Evolutionary conservation across 2,329 filamentous ascomycete genomes (phyloP).

Genomic region (Chaetomium olivaceum): DNA sequence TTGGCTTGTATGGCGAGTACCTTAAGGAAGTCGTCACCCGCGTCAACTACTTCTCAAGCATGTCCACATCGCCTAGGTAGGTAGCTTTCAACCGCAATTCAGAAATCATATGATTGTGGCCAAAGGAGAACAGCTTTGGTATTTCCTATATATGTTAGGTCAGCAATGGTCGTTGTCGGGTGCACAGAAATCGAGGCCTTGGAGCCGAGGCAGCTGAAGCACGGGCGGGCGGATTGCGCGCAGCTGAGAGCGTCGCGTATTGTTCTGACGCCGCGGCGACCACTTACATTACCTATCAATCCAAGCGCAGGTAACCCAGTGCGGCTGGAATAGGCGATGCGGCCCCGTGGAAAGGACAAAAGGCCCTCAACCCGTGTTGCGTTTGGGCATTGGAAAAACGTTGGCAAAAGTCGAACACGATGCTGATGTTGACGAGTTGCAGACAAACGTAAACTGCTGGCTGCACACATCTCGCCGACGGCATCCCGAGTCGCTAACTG

Average conservation of each 20-base stretch:
- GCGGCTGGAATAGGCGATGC: background rate
- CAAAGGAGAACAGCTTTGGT: constrained; percentile 38
- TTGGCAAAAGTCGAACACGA: background rate
- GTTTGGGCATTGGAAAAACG: background rate
- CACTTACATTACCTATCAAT: background rate
- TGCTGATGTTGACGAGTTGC: too few species aligned
- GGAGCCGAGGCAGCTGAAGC: too few species aligned
- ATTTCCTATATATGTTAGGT: constrained; percentile 35
- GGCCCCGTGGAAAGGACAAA: too few species aligned
- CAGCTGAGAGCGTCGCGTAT: too few species aligned
- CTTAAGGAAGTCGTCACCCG: too few species aligned
- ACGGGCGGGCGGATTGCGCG: too few species aligned
- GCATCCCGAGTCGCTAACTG: constrained; percentile 17
- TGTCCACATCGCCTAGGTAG: too few species aligned
- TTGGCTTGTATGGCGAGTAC: too few species aligned
- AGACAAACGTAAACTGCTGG: background rate
- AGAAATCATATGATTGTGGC: constrained; percentile 39
- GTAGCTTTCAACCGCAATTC: constrained; percentile 13
- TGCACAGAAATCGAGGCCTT: constrained; percentile 35
- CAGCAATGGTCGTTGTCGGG: constrained; percentile 42
- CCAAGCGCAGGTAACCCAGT: background rate
- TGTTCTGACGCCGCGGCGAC: too few species aligned
- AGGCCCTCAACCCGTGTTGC: background rate
- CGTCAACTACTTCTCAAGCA: too few species aligned
- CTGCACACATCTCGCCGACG: background rate